Evolutionary conservation across 2,329 filamentous ascomycete species (phyloP).

Genomic region (Endoconidiophora laricicola): DNA sequence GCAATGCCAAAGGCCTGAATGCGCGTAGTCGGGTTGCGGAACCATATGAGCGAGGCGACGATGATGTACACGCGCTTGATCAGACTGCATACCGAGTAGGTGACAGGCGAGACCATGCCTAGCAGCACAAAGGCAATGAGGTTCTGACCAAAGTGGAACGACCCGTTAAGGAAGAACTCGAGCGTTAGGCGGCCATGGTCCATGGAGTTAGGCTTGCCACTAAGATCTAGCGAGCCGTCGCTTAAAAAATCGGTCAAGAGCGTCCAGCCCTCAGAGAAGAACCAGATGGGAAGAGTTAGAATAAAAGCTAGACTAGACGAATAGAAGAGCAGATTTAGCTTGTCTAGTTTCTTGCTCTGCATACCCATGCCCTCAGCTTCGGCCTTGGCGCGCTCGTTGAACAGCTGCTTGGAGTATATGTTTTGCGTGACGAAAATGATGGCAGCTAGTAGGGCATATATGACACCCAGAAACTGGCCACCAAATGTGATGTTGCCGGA

Average conservation of each 20-base stretch:
- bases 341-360: slow-evolving; percentile 70
- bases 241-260: slow-evolving; percentile 63
- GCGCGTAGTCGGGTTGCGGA: slow-evolving; percentile 70
- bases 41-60: slow-evolving; percentile 88
- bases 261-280: slow-evolving; percentile 71
- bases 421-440: slow-evolving; percentile 96
- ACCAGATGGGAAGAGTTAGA: slow-evolving; percentile 79
- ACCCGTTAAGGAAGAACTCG: slow-evolving; percentile 95
- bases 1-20: slow-evolving; percentile 72
- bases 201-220: slow-evolving; percentile 45
- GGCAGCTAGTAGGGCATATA: slow-evolving; percentile 78
- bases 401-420: slow-evolving; percentile 94
- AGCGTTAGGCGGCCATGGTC: slow-evolving; percentile 56
- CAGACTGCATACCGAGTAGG: slow-evolving; percentile 87
- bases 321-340: slow-evolving; percentile 90
- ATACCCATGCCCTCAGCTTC: slow-evolving; percentile 52
- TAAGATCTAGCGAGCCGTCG: slow-evolving; percentile 58
- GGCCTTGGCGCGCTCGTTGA: slow-evolving; percentile 79
- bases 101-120: slow-evolving; percentile 87
- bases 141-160: slow-evolving; percentile 92
- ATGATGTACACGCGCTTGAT: slow-evolving; percentile 98
- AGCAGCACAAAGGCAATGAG: slow-evolving; percentile 86
- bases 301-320: slow-evolving; percentile 88
- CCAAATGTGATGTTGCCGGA: slow-evolving; percentile 64
- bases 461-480: slow-evolving; percentile 76